Evolutionary conservation across 495 filamentous ascomycete species (phyloP), one percentile per base, ranked within the genome.

Genomic region (Penicillium longicatenatum): DNA sequence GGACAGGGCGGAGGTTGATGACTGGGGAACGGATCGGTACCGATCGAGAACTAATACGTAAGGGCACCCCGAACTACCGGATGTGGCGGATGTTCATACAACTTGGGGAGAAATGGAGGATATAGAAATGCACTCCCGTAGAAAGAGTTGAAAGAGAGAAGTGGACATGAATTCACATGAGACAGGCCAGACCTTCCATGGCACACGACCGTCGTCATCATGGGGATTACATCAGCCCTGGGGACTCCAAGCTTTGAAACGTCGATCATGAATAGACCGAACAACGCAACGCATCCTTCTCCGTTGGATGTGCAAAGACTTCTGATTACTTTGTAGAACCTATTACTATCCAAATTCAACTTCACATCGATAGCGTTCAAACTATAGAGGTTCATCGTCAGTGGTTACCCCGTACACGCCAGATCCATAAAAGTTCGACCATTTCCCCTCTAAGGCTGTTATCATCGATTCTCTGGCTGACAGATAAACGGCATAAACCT

Each of bases 1-100:
- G 55, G 61, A 56, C 37, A 39, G 42, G 39, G 61, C 56, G 59
- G 59, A 67, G 62, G 26, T 5, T 5, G 26, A 26, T 60, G 62
- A 60, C 62, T 65, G 66, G 60, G 66, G 63, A 66, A 66, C 41
- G 50, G 48, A 48, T 48, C 45, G 45, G 50, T 51, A n/a, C 37
- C 37, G 55, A 61, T 61, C 56, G 62, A 49, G 54, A 58, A 29
- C 31, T 29, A 53, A 41, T 52, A 57, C 48, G 48, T 52, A 57
- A 63, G 50, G 48, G 29, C 46, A 58, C n/a, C 20, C 35, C 39
- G 35, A 9, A 16, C 22, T 48, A 19, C 54, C 60, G 64, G 64
- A 66, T 54, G 60, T 61, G 64, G 57, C 64, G 64, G 64, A 66
- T 58, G 50, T 9, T 22, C 12, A 24, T 16, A 14, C 20, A 44